Evolutionary conservation across 768 basidiomycete genomes (phyloP), one percentile per base, ranked within the genome.

Genomic region (Gyrodon lividus): DNA sequence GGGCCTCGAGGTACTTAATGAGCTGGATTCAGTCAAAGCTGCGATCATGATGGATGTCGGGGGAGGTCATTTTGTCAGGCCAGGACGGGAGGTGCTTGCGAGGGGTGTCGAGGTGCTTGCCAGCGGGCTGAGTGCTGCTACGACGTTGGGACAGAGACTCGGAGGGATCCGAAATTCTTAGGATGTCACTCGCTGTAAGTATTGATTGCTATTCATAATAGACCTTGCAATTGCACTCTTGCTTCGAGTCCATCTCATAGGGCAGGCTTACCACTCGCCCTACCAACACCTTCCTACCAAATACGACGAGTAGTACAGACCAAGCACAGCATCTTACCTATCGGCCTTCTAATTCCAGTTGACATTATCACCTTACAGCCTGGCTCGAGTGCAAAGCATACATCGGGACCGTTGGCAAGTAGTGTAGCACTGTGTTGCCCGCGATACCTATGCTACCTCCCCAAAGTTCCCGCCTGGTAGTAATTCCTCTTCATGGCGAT

Each of bases 1-100:
- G 14, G 97, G 97, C 2, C 65, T 98, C 17, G 96, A 98, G 61
- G 83, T 97, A 10, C 59, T 98, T 39, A 97, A 98, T 61, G 94
- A 98, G 69, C 70, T 97, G 14, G 86, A 88, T 51, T 74, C 82
- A 0, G 58, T 98, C 54, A 98, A 98, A 72, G 80, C 81, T 14
- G 82, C 86, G 1, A 66, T 99, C 14, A 92, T 98, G 89, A 78
- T 84, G 64, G 74, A 78, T 13, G 95, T 89, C 9, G 95, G 87
- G 4, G 78, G 77, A 1, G 54, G 51, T 26, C 38, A 55, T 23
- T 46, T 33, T 52, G 31, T 48, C 56, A 71, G 62, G 64, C 51
- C 46, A 66, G 45, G 72, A 64, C 54, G 75, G 69, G 41, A 59
- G 16, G 24, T 61, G 10, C 46, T 70, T 46, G 60, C 83, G 5